Conservation (phyloP, 441 rosid genomes). For the Corymbia calophylla region DNA sequence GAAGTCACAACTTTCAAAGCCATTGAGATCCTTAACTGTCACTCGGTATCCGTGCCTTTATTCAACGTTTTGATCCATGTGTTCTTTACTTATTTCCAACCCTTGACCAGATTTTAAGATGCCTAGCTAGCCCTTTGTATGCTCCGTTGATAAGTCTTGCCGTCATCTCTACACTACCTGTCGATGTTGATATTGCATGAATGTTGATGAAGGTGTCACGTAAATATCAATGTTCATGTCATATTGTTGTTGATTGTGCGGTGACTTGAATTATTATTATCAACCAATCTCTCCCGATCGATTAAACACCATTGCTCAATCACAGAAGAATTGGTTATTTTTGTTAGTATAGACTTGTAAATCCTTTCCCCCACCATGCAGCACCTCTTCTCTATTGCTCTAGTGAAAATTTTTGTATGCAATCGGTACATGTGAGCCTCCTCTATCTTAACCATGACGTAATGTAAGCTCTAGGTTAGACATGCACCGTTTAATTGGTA, state of each 20-base stretch:
- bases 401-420: too few species aligned
- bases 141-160: not conserved
- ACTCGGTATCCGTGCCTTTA: not conserved
- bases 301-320: not conserved
- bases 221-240: not conserved
- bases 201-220: not conserved
- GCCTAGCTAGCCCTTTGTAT: not conserved
- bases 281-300: not conserved
- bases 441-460: not conserved
- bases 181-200: not conserved
- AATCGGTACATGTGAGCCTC: not conserved
- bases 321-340: not conserved
- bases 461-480: accelerated
- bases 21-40: not conserved
- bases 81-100: not conserved
- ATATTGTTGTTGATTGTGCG: not conserved
- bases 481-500: accelerated
- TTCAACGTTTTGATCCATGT: not conserved
- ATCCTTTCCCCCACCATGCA: not conserved
- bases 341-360: not conserved
- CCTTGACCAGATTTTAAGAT: not conserved
- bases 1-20: not conserved
- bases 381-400: not conserved
- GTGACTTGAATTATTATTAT: not conserved
- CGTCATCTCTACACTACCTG: not conserved